Percentiles rank a stretch among this genome's conserved stretches.
Evolutionary conservation across 2,329 filamentous ascomycete species (phyloP).

Genomic region (Tolypocladium tropicale): DNA sequence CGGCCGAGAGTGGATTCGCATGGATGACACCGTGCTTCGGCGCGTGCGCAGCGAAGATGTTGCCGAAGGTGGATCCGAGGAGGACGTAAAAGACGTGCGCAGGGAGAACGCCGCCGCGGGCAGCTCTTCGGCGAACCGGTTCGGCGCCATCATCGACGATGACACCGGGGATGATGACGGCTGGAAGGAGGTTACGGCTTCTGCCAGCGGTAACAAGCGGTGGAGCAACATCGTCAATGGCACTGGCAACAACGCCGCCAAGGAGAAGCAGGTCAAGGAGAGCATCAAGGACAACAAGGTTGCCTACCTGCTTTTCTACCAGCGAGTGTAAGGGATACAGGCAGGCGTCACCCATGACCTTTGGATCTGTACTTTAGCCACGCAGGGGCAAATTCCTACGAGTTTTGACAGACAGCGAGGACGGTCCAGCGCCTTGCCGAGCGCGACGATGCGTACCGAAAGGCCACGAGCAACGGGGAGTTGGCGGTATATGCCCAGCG

Average conservation of each 20-base stretch:
- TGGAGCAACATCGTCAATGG: conserved; percentile 64
- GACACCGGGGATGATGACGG: conserved; percentile 57
- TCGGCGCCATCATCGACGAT: conserved; percentile 57
- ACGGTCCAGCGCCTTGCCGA: background rate
- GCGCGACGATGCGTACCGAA: conserved; percentile 2
- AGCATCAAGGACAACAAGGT: conserved; percentile 88
- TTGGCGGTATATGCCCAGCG: conserved; percentile 10
- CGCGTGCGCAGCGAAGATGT: conserved; percentile 83
- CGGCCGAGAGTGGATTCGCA: conserved; percentile 87
- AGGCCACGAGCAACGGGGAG: conserved; percentile 9
- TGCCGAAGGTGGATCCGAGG: conserved; percentile 73
- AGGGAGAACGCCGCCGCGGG: conserved; percentile 16
- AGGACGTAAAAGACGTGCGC: conserved; percentile 51
- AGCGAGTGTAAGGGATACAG: conserved; percentile 47
- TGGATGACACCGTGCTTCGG: conserved; percentile 87
- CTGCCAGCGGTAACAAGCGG: conserved; percentile 54
- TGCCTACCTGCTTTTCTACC: conserved; percentile 93
- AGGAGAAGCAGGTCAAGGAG: conserved; percentile 49
- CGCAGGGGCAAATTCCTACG: background rate
- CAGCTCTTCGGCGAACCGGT: conserved; percentile 55
- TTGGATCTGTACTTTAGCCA: background rate
- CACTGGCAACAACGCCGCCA: conserved; percentile 41
- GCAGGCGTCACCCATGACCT: background rate
- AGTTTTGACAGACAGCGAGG: background rate
- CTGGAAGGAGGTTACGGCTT: conserved; percentile 71